Evolutionary conservation across 2,329 filamentous ascomycete species (phyloP).

Genomic region (Ophiocordyceps sinensis): DNA sequence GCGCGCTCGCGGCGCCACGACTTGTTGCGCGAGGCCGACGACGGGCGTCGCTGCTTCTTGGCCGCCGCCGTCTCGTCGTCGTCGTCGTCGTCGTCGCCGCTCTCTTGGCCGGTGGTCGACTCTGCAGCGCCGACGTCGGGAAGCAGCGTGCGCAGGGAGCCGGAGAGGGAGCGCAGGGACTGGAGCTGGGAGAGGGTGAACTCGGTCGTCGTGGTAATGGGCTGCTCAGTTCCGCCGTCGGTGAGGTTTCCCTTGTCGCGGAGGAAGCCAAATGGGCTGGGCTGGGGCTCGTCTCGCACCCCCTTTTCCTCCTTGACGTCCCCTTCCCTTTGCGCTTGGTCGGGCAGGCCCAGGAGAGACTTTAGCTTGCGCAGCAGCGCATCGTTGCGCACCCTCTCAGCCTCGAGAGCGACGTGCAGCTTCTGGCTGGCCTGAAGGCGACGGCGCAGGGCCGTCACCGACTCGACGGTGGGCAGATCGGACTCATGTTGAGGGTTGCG

Average conservation of each 20-base stretch:
- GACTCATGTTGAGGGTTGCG: slow-evolving; percentile 4
- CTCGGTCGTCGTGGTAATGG: slow-evolving; percentile 55
- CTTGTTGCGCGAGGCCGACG: slow-evolving; percentile 17
- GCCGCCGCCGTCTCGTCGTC: slow-evolving; percentile 7
- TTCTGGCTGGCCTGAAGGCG: slow-evolving; percentile 67
- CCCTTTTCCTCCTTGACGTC: slow-evolving; percentile 4
- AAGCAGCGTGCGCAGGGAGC: slow-evolving; percentile 46
- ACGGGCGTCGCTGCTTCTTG: too few species aligned
- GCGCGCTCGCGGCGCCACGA: slow-evolving; percentile 57
- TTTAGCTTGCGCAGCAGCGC: slow-evolving; percentile 52
- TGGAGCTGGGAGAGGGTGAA: slow-evolving; percentile 78
- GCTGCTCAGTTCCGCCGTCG: slow-evolving; percentile 34
- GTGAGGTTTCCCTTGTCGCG: slow-evolving; percentile 35
- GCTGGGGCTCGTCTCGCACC: neutral
- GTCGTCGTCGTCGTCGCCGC: slow-evolving; percentile 10
- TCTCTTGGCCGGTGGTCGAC: slow-evolving; percentile 15
- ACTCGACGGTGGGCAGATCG: slow-evolving; percentile 44
- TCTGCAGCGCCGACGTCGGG: slow-evolving; percentile 36
- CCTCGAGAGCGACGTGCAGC: slow-evolving; percentile 53
- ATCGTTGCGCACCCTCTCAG: slow-evolving; percentile 59
- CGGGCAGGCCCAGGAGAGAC: slow-evolving; percentile 20
- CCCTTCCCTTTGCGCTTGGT: neutral
- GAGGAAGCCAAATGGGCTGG: slow-evolving; percentile 38
- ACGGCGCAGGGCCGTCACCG: slow-evolving; percentile 55
- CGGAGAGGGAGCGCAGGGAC: slow-evolving; percentile 53